Base-by-base conservation (phyloP, 768 basidiomycete genomes). In the Pleurotus cornucopiae region DNA sequence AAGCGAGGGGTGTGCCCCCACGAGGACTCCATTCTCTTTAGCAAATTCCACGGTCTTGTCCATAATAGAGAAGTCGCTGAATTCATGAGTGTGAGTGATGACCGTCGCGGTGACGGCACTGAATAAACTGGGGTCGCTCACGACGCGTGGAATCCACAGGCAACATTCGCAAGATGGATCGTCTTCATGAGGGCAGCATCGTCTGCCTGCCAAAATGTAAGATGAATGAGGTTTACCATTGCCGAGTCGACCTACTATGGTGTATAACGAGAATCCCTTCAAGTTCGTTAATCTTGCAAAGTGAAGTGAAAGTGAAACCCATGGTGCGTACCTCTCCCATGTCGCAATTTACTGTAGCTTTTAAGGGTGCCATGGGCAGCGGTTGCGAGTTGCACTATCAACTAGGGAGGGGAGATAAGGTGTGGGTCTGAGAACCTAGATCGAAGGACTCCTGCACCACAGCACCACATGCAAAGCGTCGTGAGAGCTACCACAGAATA, bases 61-160 rank as follows among this genome's bases (percentile, higher is more conserved):
- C 86, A 89, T 88, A 48, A 86, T 76, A 0, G 79, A 73, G 60
- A 85, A 85, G 64, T 87, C 85, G 0, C 83, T 82, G 18, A 26
- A 20, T 1, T 34, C 30, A 7, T 34, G 6, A 11, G 30, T 37
- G 18, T 18, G 5, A 43, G 12, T 40, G 53, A 43, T 26, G 43
- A 11, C 13, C n/a, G 9, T 9, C 26, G 21, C 5, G 4, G 14
- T 11, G 3, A 20, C n/a, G 20, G 46, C 45, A 20, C 38, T 18
- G 13, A 34, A n/a, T 18, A 48, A 12, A 14, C 6, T 16, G n/a
- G 14, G 12, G 26, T 3, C 13, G 58, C 68, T 46, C 57, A 84
- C 81, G 81, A 82, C 18, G 82, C 85, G 62, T 88, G 86, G 58
- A 85, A 86, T 5, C 86, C 85, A 62, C 85, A 88, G 0, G 86